phyloP scores from a whole-genome alignment of 495 filamentous ascomycete genomes.

The Tuber calosporum region DNA sequence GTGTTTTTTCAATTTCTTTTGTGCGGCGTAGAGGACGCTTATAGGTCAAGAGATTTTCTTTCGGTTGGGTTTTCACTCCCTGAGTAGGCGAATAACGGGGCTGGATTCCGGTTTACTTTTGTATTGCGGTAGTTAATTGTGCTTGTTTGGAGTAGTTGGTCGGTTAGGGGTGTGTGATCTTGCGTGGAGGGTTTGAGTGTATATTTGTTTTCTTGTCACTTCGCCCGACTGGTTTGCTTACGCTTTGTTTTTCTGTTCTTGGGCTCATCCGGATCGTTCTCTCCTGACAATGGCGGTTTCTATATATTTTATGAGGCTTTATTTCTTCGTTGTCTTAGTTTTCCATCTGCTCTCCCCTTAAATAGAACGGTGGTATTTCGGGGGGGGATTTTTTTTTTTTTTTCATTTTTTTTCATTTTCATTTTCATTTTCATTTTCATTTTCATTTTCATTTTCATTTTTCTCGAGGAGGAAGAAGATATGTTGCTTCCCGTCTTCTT shows the following conservation, averaged over 20 bases:
- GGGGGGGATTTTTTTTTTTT: no score
- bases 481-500: not conserved
- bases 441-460: no score
- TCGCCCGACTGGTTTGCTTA: constrained; percentile 7
- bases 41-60: constrained; percentile 11
- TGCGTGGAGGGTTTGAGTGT: not conserved
- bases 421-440: no score
- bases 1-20: constrained; percentile 17
- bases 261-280: constrained; percentile 36
- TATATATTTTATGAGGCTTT: constrained; percentile 37
- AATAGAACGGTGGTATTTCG: not conserved
- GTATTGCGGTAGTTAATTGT: constrained; percentile 40
- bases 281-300: constrained; percentile 30
- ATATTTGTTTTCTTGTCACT: constrained; percentile 31
- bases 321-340: constrained; percentile 17
- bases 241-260: constrained; percentile 29
- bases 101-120: constrained; percentile 13
- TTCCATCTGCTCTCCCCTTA: not conserved
- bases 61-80: constrained; percentile 14
- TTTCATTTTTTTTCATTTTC: no score
- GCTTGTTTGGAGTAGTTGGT: constrained; percentile 35
- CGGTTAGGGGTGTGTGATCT: not conserved
- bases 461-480: not conserved
- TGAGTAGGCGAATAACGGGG: not conserved
- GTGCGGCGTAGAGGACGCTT: constrained; percentile 31